Evolutionary conservation across 768 basidiomycete genomes (phyloP).

Genomic region (Lentinula lateritia): DNA sequence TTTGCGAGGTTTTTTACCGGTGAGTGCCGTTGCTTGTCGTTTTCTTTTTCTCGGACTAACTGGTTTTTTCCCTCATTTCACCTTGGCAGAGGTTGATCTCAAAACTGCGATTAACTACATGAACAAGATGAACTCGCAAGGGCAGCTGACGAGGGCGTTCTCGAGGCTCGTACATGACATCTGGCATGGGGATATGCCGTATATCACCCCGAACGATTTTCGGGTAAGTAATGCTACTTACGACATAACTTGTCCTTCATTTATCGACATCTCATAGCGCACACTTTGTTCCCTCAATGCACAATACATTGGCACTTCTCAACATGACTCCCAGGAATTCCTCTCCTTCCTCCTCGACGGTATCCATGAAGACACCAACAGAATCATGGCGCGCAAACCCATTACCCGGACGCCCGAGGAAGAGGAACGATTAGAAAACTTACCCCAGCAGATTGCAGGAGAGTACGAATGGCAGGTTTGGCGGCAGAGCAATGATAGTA

Average conservation of each 20-base stretch:
- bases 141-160: constrained; percentile 75
- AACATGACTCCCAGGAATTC: constrained; percentile 98
- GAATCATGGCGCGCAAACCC: constrained; percentile 67
- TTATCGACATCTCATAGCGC: constrained; percentile 21
- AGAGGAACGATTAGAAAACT: constrained; percentile 82
- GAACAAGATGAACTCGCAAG: constrained; percentile 87
- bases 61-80: constrained; percentile 9
- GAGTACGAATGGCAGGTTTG: constrained; percentile 93
- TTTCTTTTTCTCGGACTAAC: neutral
- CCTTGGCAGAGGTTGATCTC: constrained; percentile 66
- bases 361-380: constrained; percentile 84
- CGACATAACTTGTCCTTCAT: neutral
- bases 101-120: constrained; percentile 75
- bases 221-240: constrained; percentile 41
- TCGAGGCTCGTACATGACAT: constrained; percentile 78
- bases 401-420: constrained; percentile 66
- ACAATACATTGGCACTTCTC: constrained; percentile 81
- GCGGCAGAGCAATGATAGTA: constrained; percentile 82
- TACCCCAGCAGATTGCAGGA: constrained; percentile 84
- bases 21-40: constrained; percentile 26
- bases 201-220: constrained; percentile 77
- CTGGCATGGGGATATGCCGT: constrained; percentile 83
- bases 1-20: constrained; percentile 92
- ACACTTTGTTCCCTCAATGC: constrained; percentile 45
- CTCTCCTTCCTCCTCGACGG: constrained; percentile 90